phyloP scores from a whole-genome alignment of 164 flowering plant species.

The Protea cynaroides region DNA sequence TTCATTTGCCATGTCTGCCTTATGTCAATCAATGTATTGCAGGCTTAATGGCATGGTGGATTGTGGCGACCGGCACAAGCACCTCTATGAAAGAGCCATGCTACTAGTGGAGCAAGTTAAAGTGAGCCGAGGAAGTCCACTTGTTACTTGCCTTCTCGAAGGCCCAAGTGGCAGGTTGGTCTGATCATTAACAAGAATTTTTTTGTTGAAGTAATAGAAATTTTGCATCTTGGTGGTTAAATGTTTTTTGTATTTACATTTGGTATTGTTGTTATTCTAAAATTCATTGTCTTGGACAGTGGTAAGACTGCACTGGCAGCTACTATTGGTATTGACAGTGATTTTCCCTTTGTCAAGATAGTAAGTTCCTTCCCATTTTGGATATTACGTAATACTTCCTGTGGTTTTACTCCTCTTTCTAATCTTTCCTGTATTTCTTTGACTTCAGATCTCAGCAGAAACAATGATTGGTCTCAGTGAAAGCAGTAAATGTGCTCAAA shows the following conservation, averaged over 20 bases:
- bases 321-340: slow-evolving; percentile 93
- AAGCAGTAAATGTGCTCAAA: slow-evolving; percentile 87
- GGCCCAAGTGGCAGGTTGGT: slow-evolving; percentile 91
- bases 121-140: slow-evolving; percentile 90
- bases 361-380: slow-evolving; percentile 44
- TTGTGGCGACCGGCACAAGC: slow-evolving; percentile 77
- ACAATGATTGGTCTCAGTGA: slow-evolving; percentile 95
- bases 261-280: slow-evolving; percentile 5
- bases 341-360: slow-evolving; percentile 88
- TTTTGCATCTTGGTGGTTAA: no score
- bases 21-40: slow-evolving; percentile 10
- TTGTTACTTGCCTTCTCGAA: slow-evolving; percentile 87
- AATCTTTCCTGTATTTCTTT: not conserved
- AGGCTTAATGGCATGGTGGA: slow-evolving; percentile 88
- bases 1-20: not conserved
- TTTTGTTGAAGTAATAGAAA: no score
- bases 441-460: slow-evolving; percentile 73
- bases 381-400: slow-evolving; percentile 2
- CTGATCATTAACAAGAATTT: not conserved
- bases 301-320: slow-evolving; percentile 96
- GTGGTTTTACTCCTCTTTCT: slow-evolving; percentile 2
- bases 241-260: not conserved
- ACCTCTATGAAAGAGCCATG: slow-evolving; percentile 78
- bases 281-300: slow-evolving; percentile 40
- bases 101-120: slow-evolving; percentile 93